Percentiles rank a stretch among this genome's conserved stretches.
Conservation (phyloP, 495 filamentous ascomycete species). For the Astrothelium macrocarpum region DNA sequence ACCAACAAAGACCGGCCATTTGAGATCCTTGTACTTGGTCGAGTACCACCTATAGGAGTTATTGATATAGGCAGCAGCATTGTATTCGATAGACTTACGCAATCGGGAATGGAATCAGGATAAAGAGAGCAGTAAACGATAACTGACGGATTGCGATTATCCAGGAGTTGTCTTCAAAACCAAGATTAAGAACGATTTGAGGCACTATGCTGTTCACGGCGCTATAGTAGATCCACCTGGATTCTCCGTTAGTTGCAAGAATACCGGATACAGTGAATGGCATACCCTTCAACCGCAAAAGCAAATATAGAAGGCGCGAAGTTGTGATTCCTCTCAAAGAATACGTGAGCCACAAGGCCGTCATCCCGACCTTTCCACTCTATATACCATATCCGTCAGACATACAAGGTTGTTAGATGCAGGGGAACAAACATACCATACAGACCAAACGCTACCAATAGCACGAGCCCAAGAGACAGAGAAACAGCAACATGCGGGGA, state of each 20-base stretch:
- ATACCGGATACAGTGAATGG: neutral
- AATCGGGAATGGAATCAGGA: neutral
- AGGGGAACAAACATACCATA: slow-evolving; percentile 32
- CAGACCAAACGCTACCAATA: slow-evolving; percentile 37
- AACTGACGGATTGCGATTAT: slow-evolving; percentile 40
- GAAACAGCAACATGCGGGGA: slow-evolving; percentile 42
- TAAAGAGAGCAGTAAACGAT: slow-evolving; percentile 29
- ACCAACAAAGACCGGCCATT: slow-evolving; percentile 37
- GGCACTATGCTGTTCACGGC: slow-evolving; percentile 47
- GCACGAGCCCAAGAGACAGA: slow-evolving; percentile 36
- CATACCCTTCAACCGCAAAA: slow-evolving; percentile 43
- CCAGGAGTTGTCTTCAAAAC: slow-evolving; percentile 39
- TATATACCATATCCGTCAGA: slow-evolving; percentile 13
- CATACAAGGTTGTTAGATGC: neutral
- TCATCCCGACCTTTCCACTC: slow-evolving; percentile 47
- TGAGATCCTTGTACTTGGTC: slow-evolving; percentile 42
- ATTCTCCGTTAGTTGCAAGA: neutral
- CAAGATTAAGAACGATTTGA: slow-evolving; percentile 44
- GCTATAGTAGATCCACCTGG: slow-evolving; percentile 47
- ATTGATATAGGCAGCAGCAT: neutral
- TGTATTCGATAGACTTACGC: neutral
- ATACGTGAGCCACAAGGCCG: slow-evolving; percentile 45
- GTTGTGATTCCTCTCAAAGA: slow-evolving; percentile 44
- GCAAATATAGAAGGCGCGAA: slow-evolving; percentile 45
- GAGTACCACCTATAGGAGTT: slow-evolving; percentile 33